Evolutionary conservation across 2,329 filamentous ascomycete species (phyloP), one percentile per base, ranked within the genome.

Genomic region (Nannizzia gypsea): DNA sequence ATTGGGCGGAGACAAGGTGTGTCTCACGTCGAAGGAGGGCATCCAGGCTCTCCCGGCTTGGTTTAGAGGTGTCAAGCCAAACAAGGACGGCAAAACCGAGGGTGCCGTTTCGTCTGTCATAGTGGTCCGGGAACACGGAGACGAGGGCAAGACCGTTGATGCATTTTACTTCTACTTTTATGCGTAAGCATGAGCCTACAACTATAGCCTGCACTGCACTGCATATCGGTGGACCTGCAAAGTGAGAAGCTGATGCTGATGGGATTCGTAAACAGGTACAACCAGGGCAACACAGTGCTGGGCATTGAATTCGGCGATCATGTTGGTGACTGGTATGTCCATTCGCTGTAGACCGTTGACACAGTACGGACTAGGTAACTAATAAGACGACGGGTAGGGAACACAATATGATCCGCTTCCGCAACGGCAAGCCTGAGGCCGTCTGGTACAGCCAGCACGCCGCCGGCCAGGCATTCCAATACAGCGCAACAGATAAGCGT

Each of bases 371-470:
- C 11, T 5, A 34, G 31, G 31, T 42, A 17, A 17, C n/a, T 15
- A 40, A 15, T 1, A 8, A 6, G 6, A n/a, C 15, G 38, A 8
- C 38, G n/a, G n/a, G 67, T 44, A 80, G 79, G 83, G 83, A 86
- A 67, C 83, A 86, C 68, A 83, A 80, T 59, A 85, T 85, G 82
- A 75, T 88, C 34, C 82, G 84, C 9, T 88, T 88, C 69, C 57
- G 74, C 15, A 74, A 84, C 59, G 81, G 81, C 8, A 63, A 66
- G 1, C 84, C 84, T 0, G 69, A 77, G 62, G 74, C 77, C 0
- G 68, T 87, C 11, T 87, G 83, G 82, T 86, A 79, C 67, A 82
- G 78, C 58, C 84, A 87, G 67, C 85, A 87, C 68, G 71, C 76
- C 31, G 77, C 78, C 63, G 85, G 85, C 3, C 75, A 87, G 69